Percentiles rank a stretch among this genome's conserved stretches.
Conservation (phyloP, 805 yeast species). For the Starmerella riodocensis region DNA sequence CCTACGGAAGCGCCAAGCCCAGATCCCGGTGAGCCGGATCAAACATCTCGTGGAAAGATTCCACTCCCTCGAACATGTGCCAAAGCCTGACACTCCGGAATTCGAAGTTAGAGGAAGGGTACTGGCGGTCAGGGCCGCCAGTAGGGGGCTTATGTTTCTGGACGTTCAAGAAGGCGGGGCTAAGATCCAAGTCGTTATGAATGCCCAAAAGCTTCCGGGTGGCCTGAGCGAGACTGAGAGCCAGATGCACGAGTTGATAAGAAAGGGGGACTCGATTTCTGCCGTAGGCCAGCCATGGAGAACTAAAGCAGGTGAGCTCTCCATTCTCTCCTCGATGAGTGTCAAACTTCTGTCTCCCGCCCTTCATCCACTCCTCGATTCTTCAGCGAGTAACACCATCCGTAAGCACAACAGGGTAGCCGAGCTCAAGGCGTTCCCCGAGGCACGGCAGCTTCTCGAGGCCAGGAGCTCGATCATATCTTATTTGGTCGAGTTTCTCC, state of each 20-base stretch:
- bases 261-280: slow-evolving; percentile 60
- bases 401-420: slow-evolving; percentile 58
- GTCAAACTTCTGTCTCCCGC: slow-evolving; percentile 52
- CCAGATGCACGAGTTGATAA: slow-evolving; percentile 29
- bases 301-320: slow-evolving; percentile 67
- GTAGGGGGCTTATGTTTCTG: slow-evolving; percentile 54
- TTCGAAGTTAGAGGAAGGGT: slow-evolving; percentile 39
- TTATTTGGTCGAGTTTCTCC: slow-evolving; percentile 45
- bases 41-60: slow-evolving; percentile 3
- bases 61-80: slow-evolving; percentile 6
- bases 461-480: slow-evolving; percentile 45
- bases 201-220: slow-evolving; percentile 34
- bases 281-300: slow-evolving; percentile 59
- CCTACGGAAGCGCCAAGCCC: slow-evolving; percentile 1
- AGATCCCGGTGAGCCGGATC: slow-evolving; percentile 2
- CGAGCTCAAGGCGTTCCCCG: slow-evolving; percentile 52
- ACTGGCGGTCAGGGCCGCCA: slow-evolving; percentile 44
- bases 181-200: slow-evolving; percentile 50
- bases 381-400: slow-evolving; percentile 40
- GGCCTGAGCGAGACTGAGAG: slow-evolving; percentile 34
- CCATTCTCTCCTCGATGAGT: slow-evolving; percentile 45
- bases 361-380: slow-evolving; percentile 56
- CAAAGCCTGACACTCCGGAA: slow-evolving; percentile 9
- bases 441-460: slow-evolving; percentile 35
- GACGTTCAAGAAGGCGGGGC: slow-evolving; percentile 45